A percentile compares a stretch with the other conserved stretches of the same genome.
phyloP scores from a whole-genome alignment of 1,284 basidiomycete species.

The Gomphus bonarii region DNA sequence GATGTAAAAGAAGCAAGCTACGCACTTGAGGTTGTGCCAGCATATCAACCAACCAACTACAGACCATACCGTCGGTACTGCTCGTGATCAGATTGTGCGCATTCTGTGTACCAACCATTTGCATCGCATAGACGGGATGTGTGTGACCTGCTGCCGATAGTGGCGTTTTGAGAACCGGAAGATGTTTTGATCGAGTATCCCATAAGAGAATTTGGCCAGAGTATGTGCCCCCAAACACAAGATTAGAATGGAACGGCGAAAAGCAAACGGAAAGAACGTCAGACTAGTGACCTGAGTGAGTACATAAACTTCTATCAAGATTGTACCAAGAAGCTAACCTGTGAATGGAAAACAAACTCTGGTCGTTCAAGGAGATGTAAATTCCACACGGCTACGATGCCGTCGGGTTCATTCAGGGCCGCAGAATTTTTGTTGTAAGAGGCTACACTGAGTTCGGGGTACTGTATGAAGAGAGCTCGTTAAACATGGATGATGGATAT shows the following conservation, averaged over 20 bases:
- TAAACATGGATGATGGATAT: conserved; percentile 13
- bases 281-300: conserved; percentile 43
- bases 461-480: conserved; percentile 39
- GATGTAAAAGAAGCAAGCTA: conserved; percentile 1
- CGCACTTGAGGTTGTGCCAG: conserved; percentile 87
- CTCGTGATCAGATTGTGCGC: conserved; percentile 95
- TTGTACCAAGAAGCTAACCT: conserved; percentile 39
- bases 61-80: conserved; percentile 93
- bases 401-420: conserved; percentile 88
- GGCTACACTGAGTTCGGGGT: conserved; percentile 89
- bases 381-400: conserved; percentile 97
- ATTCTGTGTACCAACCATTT: conserved; percentile 96
- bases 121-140: conserved; percentile 96
- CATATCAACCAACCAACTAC: conserved; percentile 98
- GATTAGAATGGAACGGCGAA: conserved; percentile 95
- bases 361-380: conserved; percentile 89
- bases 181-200: conserved; percentile 95
- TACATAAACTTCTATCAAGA: background rate
- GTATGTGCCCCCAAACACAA: conserved; percentile 96
- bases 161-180: conserved; percentile 94
- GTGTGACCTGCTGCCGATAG: conserved; percentile 93
- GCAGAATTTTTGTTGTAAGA: conserved; percentile 95
- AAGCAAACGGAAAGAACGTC: conserved; percentile 95
- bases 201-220: conserved; percentile 96
- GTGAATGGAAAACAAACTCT: conserved; percentile 96